Percentiles rank a stretch among this genome's conserved stretches.
phyloP scores from a whole-genome alignment of 1,139 yeast species.

The Candida gigantensis region DNA sequence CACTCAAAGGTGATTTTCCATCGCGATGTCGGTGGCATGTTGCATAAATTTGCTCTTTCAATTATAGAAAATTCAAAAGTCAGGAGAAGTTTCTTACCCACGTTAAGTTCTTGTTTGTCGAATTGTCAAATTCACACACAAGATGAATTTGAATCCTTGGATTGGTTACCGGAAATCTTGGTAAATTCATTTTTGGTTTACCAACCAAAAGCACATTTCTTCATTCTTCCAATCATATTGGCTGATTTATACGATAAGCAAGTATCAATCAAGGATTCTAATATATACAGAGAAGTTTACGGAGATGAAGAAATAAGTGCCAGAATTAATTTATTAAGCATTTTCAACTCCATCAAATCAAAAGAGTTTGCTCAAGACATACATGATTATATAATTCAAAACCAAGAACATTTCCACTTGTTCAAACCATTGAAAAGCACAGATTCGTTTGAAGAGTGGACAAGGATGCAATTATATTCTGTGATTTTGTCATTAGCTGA shows the following conservation, averaged over 20 bases:
- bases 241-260: conserved; percentile 49
- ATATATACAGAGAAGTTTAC: conserved; percentile 52
- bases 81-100: conserved; percentile 70
- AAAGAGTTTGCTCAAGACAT: conserved; percentile 38
- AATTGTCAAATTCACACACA: conserved; percentile 36
- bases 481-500: conserved; percentile 45
- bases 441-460: conserved; percentile 71
- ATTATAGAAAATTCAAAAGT: conserved; percentile 56
- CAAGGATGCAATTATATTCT: conserved; percentile 59
- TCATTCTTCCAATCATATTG: conserved; percentile 60
- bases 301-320: conserved; percentile 63
- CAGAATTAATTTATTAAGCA: conserved; percentile 50
- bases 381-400: conserved; percentile 42
- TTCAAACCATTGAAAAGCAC: conserved; percentile 53
- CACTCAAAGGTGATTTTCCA: conserved; percentile 23
- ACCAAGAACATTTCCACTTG: conserved; percentile 41
- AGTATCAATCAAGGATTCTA: conserved; percentile 24
- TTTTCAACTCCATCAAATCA: conserved; percentile 37
- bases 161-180: conserved; percentile 59
- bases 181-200: conserved; percentile 46
- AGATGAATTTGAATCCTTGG: conserved; percentile 35
- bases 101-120: conserved; percentile 47
- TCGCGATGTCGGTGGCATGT: conserved; percentile 21
- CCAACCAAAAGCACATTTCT: conserved; percentile 59
- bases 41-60: conserved; percentile 42